Conservation (phyloP, 305 asterid species). For the Solanum hybrid region DNA sequence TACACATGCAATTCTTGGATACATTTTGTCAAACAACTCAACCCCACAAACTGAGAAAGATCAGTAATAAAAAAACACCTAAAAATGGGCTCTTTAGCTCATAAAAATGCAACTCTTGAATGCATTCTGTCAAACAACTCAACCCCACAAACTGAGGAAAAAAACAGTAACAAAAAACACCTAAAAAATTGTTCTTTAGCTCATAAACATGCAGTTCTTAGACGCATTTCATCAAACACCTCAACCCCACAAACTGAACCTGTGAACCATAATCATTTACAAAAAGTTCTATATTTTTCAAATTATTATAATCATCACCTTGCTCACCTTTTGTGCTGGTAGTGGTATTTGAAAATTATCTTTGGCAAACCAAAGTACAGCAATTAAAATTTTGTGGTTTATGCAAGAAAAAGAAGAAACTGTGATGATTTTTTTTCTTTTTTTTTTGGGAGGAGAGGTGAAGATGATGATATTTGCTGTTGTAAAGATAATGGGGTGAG, state of each 20-base stretch:
- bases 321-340: conserved; percentile 1
- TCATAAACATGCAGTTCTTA: not conserved
- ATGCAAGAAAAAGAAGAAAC: conserved; percentile 8
- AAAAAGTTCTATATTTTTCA: not conserved
- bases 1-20: not conserved
- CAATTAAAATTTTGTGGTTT: conserved; percentile 20
- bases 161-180: not conserved
- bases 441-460: conserved; percentile 6
- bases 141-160: not conserved
- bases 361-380: conserved; percentile 1
- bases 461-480: conserved; percentile 10
- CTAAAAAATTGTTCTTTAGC: not conserved
- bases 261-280: not conserved
- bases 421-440: not conserved
- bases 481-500: conserved; percentile 11
- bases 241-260: not conserved
- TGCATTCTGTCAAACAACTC: not conserved
- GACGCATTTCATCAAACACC: not conserved
- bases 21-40: not conserved
- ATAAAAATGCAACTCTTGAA: not conserved
- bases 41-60: not conserved
- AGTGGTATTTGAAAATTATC: not conserved
- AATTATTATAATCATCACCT: not conserved
- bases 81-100: not conserved
- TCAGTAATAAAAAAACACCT: not conserved